Base-by-base conservation (phyloP, 2,329 filamentous ascomycete species). In the Westerdykella sp. region DNA sequence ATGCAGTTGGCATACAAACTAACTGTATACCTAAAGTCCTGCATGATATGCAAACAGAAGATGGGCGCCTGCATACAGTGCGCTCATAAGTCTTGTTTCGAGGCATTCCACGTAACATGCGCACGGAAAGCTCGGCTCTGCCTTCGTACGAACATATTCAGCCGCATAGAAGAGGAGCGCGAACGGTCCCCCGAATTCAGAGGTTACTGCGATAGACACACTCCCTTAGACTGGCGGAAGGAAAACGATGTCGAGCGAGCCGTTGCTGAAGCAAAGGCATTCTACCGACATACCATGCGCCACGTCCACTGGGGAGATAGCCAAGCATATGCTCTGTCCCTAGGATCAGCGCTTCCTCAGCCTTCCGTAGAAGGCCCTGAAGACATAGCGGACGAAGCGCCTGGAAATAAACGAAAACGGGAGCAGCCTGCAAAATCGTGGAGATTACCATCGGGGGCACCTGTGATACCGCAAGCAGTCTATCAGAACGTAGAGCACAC, bases 31-130 rank as follows among this genome's bases (percentile, higher is more conserved):
- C 25, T 12, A 16, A 45, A 74, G 60, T 83, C 80, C 34, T 98
- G 93, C 70, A 98, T 98, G 66, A 94, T 98, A 44, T 98, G 93
- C 70, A 85, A 89, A 53, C 93, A 98, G 69, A 85, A 84, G 57
- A 98, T 98, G 93, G 93, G 93, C 16, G 91, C 93, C 34, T 97
- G 91, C 67, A 96, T 98, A 47, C 93, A 98, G 67, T 98, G 93
- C 67, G 88, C 90, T 47, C 96, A 97, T 72, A 97, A 96, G 69
- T 87, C 85, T 48, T 98, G 93, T 67, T 98, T 95, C 62, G 84
- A 91, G 60, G 93, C 93, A 7, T 98, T 98, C 65, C 93, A 98
- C 68, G 89, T 96, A 42, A 97, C 93, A 5, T 98, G 93, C 65
- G 93, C 93, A 18, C 81, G 93, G 43, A 81, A 87, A 56, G 89